Conservation (phyloP, 140 eudicot species). For the Bidens hawaiensis region DNA sequence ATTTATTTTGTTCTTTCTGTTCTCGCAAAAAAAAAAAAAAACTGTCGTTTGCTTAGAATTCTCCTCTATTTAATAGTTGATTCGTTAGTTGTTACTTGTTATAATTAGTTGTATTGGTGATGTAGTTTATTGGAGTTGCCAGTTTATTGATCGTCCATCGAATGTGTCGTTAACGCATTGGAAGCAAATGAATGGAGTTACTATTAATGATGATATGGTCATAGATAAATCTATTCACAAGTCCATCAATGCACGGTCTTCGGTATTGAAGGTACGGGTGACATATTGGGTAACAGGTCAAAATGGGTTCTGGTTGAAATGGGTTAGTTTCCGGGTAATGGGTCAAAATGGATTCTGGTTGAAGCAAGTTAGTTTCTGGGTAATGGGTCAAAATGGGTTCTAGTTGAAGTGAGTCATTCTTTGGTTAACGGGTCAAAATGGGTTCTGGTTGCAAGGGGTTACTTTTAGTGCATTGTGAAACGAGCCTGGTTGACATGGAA, state of each 20-base stretch:
- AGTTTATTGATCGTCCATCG: conserved; percentile 83
- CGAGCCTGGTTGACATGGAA: not conserved
- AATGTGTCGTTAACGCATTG: conserved; percentile 77
- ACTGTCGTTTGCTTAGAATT: too few relatives aligned
- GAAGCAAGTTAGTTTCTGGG: too few relatives aligned
- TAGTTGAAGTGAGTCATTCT: too few relatives aligned
- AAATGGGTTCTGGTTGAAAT: too few relatives aligned
- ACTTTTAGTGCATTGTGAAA: not conserved
- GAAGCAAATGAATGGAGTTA: conserved; percentile 84
- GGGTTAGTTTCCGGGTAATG: too few relatives aligned
- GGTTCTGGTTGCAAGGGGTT: too few relatives aligned
- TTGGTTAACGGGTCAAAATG: too few relatives aligned
- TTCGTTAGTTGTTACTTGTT: not conserved
- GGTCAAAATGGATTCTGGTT: too few relatives aligned
- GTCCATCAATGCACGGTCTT: conserved; percentile 66
- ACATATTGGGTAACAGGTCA: too few relatives aligned
- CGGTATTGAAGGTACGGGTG: conserved; percentile 62
- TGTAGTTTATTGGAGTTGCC: conserved; percentile 90
- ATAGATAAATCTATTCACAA: conserved; percentile 81
- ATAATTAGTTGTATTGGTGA: not conserved
- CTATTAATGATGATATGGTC: conserved; percentile 51
- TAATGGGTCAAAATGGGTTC: not conserved
- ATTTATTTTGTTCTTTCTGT: too few relatives aligned
- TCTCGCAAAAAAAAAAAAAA: too few relatives aligned
- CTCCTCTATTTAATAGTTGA: not conserved